Base-by-base conservation (phyloP, 2,329 filamentous ascomycete species). In the Hymenoscyphus occultus region DNA sequence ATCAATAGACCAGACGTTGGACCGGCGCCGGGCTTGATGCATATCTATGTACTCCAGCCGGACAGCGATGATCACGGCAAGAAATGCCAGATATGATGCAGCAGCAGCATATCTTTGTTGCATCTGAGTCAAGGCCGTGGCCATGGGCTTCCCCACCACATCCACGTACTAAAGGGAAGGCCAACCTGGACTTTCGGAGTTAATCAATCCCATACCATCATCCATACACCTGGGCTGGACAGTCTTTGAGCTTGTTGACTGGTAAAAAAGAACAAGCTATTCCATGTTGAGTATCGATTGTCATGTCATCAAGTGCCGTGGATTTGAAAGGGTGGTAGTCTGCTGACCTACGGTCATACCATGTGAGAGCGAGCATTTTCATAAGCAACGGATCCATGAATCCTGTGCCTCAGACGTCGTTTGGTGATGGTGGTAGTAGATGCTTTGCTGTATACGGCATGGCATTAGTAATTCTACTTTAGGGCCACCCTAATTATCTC, bases 31-130 rank as follows among this genome's bases (percentile, higher is more conserved):
- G 48, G 48, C 28, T 9, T 28, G 48, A 54, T 19, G 48, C 48
- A 54, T 54, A 54, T 54, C 48, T 54, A 54, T 54, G 48, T 54
- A 54, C 48, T 54, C 48, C 19, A 54, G 19, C 48, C n/a, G 48
- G 35, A 35, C 3, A 35, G 35, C 35, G 9, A 35, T 10, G 3
- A 10, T 13, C 13, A 51, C 22, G 19, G 19, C 22, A 54, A 54
- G 48, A 54, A 54, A 54, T 22, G 48, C 48, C 22, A 54, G 48
- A 54, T 54, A 13, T 13, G 48, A 51, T 51, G 45, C 45, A 51
- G 45, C n/a, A 28, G 45, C 45, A 51, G 12, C n/a, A 51, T 12
- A 51, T 19, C 35, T 35, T 35, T 35, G 35, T 35, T 35, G 22
- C 19, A 51, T 51, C 45, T 51, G 45, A 51, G 45, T 54, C 48